These are phyloP conservation scores for Kwoniella pini DNA, from an alignment of 768 basidiomycete species.

Conservation along the genomic window DNA sequence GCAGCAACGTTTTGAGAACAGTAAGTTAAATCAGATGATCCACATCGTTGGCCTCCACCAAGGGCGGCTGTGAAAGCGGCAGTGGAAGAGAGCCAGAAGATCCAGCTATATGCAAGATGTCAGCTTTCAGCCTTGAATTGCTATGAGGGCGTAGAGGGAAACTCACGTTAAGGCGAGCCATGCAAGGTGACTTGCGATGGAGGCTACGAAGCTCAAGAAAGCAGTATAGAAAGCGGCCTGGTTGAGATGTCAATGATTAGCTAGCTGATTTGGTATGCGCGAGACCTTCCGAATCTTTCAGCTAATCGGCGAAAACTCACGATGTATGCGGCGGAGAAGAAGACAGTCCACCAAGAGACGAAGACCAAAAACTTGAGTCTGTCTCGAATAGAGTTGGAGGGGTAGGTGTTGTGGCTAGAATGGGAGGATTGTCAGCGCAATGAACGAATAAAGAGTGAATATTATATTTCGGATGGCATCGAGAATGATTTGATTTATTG, in stretches of 20 bases:
- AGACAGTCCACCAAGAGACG: constrained; percentile 53
- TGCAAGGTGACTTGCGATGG: constrained; percentile 34
- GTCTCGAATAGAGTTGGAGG: constrained; percentile 43
- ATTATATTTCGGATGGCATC: too few relatives aligned
- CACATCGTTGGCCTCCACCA: constrained; percentile 47
- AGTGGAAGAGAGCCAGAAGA: constrained; percentile 53
- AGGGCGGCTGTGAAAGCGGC: constrained; percentile 48
- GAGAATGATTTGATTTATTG: too few relatives aligned
- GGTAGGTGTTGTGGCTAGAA: constrained; percentile 42
- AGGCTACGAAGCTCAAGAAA: constrained; percentile 39
- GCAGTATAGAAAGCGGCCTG: constrained; percentile 23
- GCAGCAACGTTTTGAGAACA: constrained; percentile 55
- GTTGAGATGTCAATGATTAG: neutral
- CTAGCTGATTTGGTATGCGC: too few relatives aligned
- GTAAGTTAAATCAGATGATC: constrained; percentile 34
- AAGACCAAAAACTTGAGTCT: constrained; percentile 51
- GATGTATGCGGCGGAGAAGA: constrained; percentile 49
- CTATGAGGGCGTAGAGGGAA: too few relatives aligned
- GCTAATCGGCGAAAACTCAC: too few relatives aligned
- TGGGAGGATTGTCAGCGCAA: neutral
- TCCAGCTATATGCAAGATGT: constrained; percentile 37
- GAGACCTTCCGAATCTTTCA: too few relatives aligned
- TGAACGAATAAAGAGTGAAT: neutral
- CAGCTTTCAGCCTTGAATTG: neutral
- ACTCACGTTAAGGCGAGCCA: constrained; percentile 53